Percentiles rank a stretch among this genome's conserved stretches.
Evolutionary conservation across 2,329 filamentous ascomycete genomes (phyloP).

Genomic region (Neocucurbitaria cava): DNA sequence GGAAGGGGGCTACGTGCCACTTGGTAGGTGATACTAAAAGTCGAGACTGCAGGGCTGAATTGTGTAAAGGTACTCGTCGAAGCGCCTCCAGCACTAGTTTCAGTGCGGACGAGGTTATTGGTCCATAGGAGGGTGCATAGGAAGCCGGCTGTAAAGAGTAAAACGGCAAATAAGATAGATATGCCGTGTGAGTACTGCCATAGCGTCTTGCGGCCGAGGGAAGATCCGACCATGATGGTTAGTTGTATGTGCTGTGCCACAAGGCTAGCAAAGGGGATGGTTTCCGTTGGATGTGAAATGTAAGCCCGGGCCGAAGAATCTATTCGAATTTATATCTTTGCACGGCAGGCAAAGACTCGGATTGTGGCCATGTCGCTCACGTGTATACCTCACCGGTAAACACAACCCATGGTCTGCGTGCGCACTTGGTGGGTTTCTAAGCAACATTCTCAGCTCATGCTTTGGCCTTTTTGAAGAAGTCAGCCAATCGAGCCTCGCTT

Average conservation of each 20-base stretch:
- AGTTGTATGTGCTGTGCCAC: not conserved
- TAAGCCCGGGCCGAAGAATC: too few relatives aligned
- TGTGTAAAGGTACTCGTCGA: slow-evolving; percentile 7
- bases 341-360: too few relatives aligned
- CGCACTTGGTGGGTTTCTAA: too few relatives aligned
- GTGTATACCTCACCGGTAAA: too few relatives aligned
- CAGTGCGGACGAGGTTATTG: slow-evolving; percentile 10
- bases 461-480: too few relatives aligned
- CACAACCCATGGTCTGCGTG: too few relatives aligned
- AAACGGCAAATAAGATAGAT: slow-evolving; percentile 6
- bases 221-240: slow-evolving; percentile 4
- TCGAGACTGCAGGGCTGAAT: slow-evolving; percentile 10
- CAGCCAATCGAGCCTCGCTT: too few relatives aligned
- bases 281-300: too few relatives aligned
- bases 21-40: slow-evolving; percentile 11
- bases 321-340: too few relatives aligned
- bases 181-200: slow-evolving; percentile 11
- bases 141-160: slow-evolving; percentile 12
- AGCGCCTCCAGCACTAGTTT: slow-evolving; percentile 1
- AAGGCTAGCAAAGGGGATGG: too few relatives aligned
- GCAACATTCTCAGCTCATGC: too few relatives aligned
- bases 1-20: slow-evolving; percentile 7
- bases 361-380: too few relatives aligned
- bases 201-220: slow-evolving; percentile 1
- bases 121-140: slow-evolving; percentile 10